Conservation (phyloP, 1,284 basidiomycete species). For the Tilletia indica region DNA sequence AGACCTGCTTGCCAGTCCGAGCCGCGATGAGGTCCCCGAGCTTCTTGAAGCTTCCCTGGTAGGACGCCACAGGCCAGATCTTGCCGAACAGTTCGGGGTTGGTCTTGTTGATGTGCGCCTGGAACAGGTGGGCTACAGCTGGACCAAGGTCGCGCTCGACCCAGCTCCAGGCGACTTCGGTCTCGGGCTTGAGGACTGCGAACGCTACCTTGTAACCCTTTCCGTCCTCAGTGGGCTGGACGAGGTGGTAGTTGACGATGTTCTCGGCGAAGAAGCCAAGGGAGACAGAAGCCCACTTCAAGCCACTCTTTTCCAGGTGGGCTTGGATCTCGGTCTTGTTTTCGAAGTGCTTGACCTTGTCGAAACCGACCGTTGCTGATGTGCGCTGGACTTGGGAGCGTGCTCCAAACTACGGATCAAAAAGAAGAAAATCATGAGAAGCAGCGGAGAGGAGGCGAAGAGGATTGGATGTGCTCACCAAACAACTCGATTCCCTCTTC, state of each 20-base stretch:
- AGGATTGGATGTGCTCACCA: neutral
- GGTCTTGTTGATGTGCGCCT: slow-evolving; percentile 1
- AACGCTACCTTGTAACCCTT: slow-evolving; percentile 60
- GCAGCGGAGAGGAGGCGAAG: neutral
- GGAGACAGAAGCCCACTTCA: slow-evolving; percentile 62
- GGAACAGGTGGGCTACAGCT: slow-evolving; percentile 57
- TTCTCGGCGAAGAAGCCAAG: slow-evolving; percentile 49
- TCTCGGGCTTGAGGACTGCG: slow-evolving; percentile 42
- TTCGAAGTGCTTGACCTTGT: neutral
- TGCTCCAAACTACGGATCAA: slow-evolving; percentile 5
- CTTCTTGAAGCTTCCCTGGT: slow-evolving; percentile 8
- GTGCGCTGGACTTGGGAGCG: neutral
- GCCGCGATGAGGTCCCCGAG: neutral
- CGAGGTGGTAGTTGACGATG: slow-evolving; percentile 57
- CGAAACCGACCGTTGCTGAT: neutral
- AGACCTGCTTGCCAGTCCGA: slow-evolving; percentile 4
- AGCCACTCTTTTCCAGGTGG: neutral
- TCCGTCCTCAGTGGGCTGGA: slow-evolving; percentile 58
- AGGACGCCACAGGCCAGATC: neutral
- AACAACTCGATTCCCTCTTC: slow-evolving; percentile 2
- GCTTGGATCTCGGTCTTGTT: slow-evolving; percentile 9
- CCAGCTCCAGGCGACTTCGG: slow-evolving; percentile 4
- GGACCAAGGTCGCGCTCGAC: slow-evolving; percentile 18
- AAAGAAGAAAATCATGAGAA: neutral
- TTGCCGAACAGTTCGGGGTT: slow-evolving; percentile 4